Conservation (phyloP, 495 filamentous ascomycete species). For the Hyphodiscus hymeniophilus region DNA sequence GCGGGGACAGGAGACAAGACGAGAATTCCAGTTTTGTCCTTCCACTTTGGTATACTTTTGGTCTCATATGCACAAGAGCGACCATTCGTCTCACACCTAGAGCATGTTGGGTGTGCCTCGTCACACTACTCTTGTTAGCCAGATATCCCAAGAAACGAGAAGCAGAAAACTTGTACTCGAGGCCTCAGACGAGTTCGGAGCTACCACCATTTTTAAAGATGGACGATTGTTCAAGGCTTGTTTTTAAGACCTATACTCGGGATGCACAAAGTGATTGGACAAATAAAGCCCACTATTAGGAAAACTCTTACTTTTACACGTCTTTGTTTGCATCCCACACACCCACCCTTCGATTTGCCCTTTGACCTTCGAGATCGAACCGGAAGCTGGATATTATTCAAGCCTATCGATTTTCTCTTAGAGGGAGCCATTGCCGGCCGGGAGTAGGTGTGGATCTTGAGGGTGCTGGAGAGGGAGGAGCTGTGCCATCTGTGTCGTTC, state of each 20-base stretch:
- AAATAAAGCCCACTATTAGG: not conserved
- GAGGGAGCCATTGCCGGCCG: no score
- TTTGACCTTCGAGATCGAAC: conserved; percentile 2
- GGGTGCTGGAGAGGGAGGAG: no score
- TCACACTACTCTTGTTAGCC: conserved; percentile 3
- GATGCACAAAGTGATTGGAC: no score
- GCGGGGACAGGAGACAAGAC: not conserved
- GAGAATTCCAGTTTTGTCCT: conserved; percentile 1
- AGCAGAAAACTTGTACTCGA: no score
- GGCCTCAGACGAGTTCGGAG: no score
- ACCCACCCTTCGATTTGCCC: conserved; percentile 11
- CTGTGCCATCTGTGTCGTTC: no score
- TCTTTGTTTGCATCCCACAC: conserved; percentile 7
- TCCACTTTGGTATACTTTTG: conserved; percentile 1
- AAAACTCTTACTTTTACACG: conserved; percentile 5
- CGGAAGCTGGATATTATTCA: not conserved
- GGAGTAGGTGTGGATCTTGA: no score
- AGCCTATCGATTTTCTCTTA: no score
- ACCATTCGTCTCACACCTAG: not conserved
- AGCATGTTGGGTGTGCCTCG: conserved; percentile 4
- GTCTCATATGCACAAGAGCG: conserved; percentile 2
- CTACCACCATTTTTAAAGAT: no score
- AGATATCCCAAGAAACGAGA: no score
- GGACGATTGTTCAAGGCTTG: no score
- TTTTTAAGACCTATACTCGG: no score